Conservation (phyloP, 2,329 filamentous ascomycete genomes). For the Cyanodermella asteris region DNA sequence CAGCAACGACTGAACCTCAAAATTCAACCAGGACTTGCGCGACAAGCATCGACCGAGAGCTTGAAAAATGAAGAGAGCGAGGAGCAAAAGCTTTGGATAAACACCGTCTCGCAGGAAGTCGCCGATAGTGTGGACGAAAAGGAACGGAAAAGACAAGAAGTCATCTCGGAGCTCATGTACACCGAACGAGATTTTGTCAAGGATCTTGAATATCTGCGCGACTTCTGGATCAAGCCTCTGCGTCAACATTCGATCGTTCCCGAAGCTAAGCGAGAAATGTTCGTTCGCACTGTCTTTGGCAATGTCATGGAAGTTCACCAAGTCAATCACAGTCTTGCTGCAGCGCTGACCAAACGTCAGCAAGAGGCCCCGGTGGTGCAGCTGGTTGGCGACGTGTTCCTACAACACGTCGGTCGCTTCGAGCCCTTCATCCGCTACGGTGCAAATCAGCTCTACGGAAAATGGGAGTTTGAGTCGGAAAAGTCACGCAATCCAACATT, state of each 20-base stretch:
- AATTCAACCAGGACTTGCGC: slow-evolving; percentile 66
- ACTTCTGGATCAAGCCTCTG: slow-evolving; percentile 95
- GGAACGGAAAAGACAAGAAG: slow-evolving; percentile 94
- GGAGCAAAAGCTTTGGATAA: slow-evolving; percentile 98
- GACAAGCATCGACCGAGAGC: slow-evolving; percentile 46
- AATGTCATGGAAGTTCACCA: slow-evolving; percentile 89
- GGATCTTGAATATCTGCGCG: slow-evolving; percentile 86
- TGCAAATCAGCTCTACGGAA: slow-evolving; percentile 84
- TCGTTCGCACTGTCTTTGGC: slow-evolving; percentile 84
- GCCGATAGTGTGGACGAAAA: slow-evolving; percentile 72
- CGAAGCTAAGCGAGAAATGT: slow-evolving; percentile 64
- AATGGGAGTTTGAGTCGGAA: slow-evolving; percentile 96
- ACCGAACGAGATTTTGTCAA: slow-evolving; percentile 98
- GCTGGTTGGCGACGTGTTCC: slow-evolving; percentile 81
- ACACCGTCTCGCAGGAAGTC: slow-evolving; percentile 86
- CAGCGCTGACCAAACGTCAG: slow-evolving; percentile 71
- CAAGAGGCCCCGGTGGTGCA: slow-evolving; percentile 75
- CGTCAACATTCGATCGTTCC: slow-evolving; percentile 67
- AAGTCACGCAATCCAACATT: slow-evolving; percentile 70
- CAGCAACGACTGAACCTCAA: slow-evolving; percentile 87
- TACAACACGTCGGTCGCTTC: slow-evolving; percentile 79
- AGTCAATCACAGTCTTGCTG: slow-evolving; percentile 74
- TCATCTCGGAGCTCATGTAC: slow-evolving; percentile 97
- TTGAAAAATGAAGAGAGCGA: slow-evolving; percentile 75
- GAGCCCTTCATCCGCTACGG: slow-evolving; percentile 93